Base-by-base conservation (phyloP, 2,329 filamentous ascomycete species). In the Exophiala oligosperma region DNA sequence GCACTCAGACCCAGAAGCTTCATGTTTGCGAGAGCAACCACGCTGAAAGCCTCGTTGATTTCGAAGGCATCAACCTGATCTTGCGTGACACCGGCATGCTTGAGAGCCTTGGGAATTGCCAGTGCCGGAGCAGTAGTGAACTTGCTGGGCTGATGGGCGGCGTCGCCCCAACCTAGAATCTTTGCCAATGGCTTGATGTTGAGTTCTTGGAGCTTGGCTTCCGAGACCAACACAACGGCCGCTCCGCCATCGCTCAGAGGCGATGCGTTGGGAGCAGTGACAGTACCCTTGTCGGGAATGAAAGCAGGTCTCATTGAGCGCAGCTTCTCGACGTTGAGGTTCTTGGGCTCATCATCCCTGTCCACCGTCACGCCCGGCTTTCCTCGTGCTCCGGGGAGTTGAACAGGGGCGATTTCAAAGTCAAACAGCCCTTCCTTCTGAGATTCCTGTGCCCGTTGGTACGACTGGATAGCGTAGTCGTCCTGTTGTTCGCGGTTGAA, bases 1-100 rank as follows among this genome's bases (percentile, higher is more conserved):
- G 90, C 83, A 64, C 81, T 81, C 57, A 99, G 79, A 62, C 81
- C 83, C 41, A 99, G 86, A 55, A 97, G 76, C 84, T 99, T 96
- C 79, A 96, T 86, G 81, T 99, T 99, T 66, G 94, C 92, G 52
- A 99, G 84, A 40, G 94, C 91, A 64, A 99, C 94, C 50, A 96
- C 94, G 63, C 90, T 94, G 82, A 99, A 99, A 43, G 94, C 94
- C 82, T 99, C 94, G 81, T 99, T 99, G 82, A 99, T 97, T 82
- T 99, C 94, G 76, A 94, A 99, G 68, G 86, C 94, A 71, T 97
- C 93, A 58, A 99, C 83, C 59, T 90, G 82, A 64, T 88, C 85
- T 67, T 87, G 83, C 57, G 85, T 84, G 62, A 99, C 79, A 63
- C 90, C 90, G 61, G 94, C 94, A 77, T 99, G 93, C 83, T 93